phyloP scores from a whole-genome alignment of 1,139 yeast genomes.

The Saccharomycopsis crataegensis region DNA sequence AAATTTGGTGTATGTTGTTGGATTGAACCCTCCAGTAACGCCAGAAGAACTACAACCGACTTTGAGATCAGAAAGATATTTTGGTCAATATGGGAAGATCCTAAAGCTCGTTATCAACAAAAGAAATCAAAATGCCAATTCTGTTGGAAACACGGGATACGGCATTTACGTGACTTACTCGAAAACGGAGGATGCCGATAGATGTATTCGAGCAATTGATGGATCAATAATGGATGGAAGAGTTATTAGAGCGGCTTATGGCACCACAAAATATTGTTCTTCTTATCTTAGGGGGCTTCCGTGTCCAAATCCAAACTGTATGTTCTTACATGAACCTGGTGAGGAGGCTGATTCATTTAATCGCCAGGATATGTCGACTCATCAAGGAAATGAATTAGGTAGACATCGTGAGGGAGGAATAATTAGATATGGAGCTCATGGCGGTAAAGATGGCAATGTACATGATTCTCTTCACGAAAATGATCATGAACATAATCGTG shows the following conservation, averaged over 20 bases:
- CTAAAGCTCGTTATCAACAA: slow-evolving; percentile 89
- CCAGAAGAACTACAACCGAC: slow-evolving; percentile 84
- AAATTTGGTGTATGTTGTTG: slow-evolving; percentile 93
- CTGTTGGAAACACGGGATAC: slow-evolving; percentile 60
- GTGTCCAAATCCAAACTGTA: slow-evolving; percentile 98
- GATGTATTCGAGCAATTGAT: slow-evolving; percentile 88
- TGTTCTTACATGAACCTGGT: slow-evolving; percentile 98
- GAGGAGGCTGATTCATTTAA: slow-evolving; percentile 98
- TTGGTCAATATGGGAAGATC: slow-evolving; percentile 96
- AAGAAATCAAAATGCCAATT: slow-evolving; percentile 46
- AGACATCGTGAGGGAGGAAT: slow-evolving; percentile 29
- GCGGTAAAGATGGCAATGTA: background rate
- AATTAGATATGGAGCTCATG: slow-evolving; percentile 26
- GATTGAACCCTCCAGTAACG: slow-evolving; percentile 71
- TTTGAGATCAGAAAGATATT: slow-evolving; percentile 83
- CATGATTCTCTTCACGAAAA: background rate
- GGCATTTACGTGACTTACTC: slow-evolving; percentile 96
- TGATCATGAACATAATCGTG: slow-evolving; percentile 17
- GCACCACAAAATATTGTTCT: slow-evolving; percentile 97
- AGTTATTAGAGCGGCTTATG: slow-evolving; percentile 86
- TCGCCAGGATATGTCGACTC: slow-evolving; percentile 86
- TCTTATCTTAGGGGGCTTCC: slow-evolving; percentile 91
- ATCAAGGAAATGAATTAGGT: slow-evolving; percentile 59
- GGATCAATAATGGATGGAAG: slow-evolving; percentile 92
- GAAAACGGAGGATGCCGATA: slow-evolving; percentile 87